A percentile compares a stretch with the other conserved stretches of the same genome.
phyloP scores from a whole-genome alignment of 257 asterid genomes.

The Solanum phureja region DNA sequence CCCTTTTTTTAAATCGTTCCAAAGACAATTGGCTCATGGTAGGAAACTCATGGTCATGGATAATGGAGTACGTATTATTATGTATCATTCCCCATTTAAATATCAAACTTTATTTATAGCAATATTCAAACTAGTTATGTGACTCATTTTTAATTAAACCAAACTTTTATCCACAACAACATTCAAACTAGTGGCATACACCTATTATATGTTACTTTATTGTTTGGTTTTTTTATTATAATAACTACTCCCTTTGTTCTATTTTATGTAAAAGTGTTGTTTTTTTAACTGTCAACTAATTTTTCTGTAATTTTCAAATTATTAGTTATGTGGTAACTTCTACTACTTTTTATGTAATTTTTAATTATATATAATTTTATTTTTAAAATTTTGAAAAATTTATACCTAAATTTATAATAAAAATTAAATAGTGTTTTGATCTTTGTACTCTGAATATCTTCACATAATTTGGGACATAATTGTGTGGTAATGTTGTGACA shows the following conservation, averaged over 20 bases:
- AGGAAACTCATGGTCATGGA: neutral
- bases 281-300: neutral
- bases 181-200: neutral
- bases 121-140: neutral
- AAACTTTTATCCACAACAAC: neutral
- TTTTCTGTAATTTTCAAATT: neutral
- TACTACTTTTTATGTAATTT: neutral
- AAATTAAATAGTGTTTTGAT: neutral
- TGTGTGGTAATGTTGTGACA: neutral
- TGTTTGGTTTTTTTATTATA: neutral
- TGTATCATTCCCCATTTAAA: neutral
- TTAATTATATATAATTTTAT: neutral
- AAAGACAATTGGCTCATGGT: neutral
- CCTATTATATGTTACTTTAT: neutral
- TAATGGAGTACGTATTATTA: neutral
- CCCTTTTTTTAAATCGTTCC: neutral
- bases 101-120: neutral
- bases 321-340: neutral
- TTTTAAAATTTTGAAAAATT: neutral
- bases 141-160: neutral
- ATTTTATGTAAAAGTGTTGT: neutral
- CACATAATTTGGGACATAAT: neutral
- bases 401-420: neutral
- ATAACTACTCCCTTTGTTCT: neutral
- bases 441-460: neutral